Conservation (phyloP, 345 rosid species). For the Syzygium aqueum region DNA sequence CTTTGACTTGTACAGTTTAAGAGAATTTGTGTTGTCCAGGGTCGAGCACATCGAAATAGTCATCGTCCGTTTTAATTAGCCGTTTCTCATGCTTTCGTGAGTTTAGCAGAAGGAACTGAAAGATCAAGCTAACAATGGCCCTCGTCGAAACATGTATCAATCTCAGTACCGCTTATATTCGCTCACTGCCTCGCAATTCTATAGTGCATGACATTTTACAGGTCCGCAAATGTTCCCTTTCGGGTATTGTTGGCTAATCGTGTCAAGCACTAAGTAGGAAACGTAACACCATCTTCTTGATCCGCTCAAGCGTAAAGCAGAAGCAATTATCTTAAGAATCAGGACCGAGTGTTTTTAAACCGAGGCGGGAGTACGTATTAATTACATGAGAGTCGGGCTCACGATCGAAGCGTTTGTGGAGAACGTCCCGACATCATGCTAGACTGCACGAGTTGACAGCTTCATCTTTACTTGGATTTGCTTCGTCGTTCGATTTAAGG, state of each 20-base stretch:
- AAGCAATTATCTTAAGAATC: not conserved
- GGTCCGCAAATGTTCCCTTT: not conserved
- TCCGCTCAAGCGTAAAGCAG: not conserved
- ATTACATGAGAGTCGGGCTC: not conserved
- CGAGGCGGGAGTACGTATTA: not conserved
- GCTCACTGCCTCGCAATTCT: not conserved
- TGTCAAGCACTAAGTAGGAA: not conserved
- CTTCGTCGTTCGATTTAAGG: not conserved
- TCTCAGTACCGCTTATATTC: not conserved
- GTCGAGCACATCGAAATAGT: not conserved
- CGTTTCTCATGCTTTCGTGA: not conserved
- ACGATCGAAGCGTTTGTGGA: not conserved
- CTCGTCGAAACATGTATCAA: not conserved
- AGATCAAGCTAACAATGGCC: not conserved
- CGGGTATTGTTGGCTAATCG: not conserved
- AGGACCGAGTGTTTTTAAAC: not conserved
- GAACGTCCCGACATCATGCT: not conserved
- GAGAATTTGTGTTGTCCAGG: not conserved
- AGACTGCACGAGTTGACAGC: not conserved
- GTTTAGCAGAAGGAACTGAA: not conserved
- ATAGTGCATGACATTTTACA: not conserved
- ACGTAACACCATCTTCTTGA: not conserved
- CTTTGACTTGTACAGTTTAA: not conserved
- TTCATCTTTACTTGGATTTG: not conserved
- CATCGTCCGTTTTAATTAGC: not conserved